Base-by-base conservation (phyloP, 306 rosid species). In the Cucumis hystrix region DNA sequence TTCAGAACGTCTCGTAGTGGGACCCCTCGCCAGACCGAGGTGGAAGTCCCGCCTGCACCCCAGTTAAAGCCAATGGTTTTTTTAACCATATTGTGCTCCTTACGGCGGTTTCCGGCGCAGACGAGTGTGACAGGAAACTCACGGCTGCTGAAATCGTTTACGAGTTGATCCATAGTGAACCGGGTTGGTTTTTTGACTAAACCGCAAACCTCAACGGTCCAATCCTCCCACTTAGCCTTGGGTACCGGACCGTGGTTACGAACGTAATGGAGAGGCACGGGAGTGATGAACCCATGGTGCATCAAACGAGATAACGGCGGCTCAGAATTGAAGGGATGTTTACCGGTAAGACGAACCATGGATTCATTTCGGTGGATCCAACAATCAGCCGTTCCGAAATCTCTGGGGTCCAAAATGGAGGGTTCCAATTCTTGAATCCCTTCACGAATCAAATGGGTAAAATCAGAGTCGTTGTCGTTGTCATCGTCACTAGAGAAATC, bases 251-350 rank as follows among this genome's bases (percentile, higher is more conserved):
- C 95, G 82, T 91, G 97, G 90, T 88, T 91, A 5, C 95, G 92
- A 25, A 91, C 95, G 78, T 91, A 91, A 85, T 91, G 95, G 79
- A 91, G 82, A 1, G 95, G 89, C 59, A 84, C 92, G 0, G 97
- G 97, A 16, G 97, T 91, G 68, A 91, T 91, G 90, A 91, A 91
- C 8, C 97, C 95, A 62, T 88, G 87, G 79, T 86, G 87, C 92
- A 91, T 89, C 83, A 91, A 92, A 11, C 87, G 84, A 21, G 80
- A 52, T 17, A 91, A 83, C 0, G 97, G 89, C 0, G 95, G 85
- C 75, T 91, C 97, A 1, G 88, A 86, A 80, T 91, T 91, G 83
- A 89, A 89, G 21, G 97, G 97, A 70, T 91, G 97, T 28, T 91
- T 92, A 13, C 96, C 92, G 0, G 97, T 92, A 67, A 92, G 92